Evolutionary conservation across 352 stramenopile species (phyloP).

Genomic region (Globisporangium megalacanthum): DNA sequence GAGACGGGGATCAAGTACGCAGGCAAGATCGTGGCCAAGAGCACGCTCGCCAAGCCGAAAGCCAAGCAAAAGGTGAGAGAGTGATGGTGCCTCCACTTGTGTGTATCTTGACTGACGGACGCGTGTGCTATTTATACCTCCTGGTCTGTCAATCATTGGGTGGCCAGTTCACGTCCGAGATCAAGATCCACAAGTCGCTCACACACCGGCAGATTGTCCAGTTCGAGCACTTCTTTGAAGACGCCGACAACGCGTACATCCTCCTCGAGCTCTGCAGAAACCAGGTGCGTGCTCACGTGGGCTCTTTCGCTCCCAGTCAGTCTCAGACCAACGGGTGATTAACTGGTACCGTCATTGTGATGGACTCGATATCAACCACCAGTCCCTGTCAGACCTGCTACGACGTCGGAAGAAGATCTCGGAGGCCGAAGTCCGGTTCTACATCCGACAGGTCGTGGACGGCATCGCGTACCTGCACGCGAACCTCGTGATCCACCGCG

Average conservation of each 20-base stretch:
- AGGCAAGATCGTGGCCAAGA: constrained; percentile 98
- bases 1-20: constrained; percentile 93
- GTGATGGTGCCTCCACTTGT: too few relatives aligned
- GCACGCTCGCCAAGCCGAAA: constrained; percentile 94
- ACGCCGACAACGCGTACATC: constrained; percentile 96
- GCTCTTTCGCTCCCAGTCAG: neutral
- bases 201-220: constrained; percentile 94
- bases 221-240: constrained; percentile 99
- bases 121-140: neutral
- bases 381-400: constrained; percentile 96
- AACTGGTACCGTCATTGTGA: too few relatives aligned
- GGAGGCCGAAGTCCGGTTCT: constrained; percentile 93
- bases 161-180: constrained; percentile 90
- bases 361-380: constrained; percentile 1
- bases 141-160: too few relatives aligned
- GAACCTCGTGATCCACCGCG: constrained; percentile 94
- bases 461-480: constrained; percentile 94
- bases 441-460: constrained; percentile 89
- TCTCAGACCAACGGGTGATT: too few relatives aligned
- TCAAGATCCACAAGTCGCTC: constrained; percentile 98
- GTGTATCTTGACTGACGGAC: neutral
- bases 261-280: constrained; percentile 97
- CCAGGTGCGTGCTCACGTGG: constrained; percentile 31
- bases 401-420: constrained; percentile 92
- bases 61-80: constrained; percentile 92